Percentiles rank a stretch among this genome's conserved stretches.
Conservation (phyloP, 2,329 filamentous ascomycete genomes). For the Colletotrichum siamense region DNA sequence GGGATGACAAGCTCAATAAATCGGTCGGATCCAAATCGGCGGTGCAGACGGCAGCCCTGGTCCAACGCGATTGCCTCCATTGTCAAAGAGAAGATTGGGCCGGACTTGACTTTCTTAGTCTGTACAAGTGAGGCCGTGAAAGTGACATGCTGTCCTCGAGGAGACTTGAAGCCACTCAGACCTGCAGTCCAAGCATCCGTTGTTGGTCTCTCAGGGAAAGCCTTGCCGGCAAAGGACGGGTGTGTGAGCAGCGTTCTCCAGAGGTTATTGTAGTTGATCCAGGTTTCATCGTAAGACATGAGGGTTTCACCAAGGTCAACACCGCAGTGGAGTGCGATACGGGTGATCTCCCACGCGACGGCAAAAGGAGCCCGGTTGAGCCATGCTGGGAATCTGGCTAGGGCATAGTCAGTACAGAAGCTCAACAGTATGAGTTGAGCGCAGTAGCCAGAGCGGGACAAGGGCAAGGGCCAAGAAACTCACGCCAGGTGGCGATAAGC, state of each 20-base stretch:
- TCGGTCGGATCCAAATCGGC: slow-evolving; percentile 63
- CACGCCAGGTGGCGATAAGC: slow-evolving; percentile 1
- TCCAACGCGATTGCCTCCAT: slow-evolving; percentile 56
- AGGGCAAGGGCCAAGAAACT: neutral
- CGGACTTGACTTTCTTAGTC: slow-evolving; percentile 19
- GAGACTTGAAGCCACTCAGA: slow-evolving; percentile 38
- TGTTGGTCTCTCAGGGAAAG: slow-evolving; percentile 53
- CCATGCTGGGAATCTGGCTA: slow-evolving; percentile 9
- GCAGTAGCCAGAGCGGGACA: neutral
- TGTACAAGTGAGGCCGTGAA: slow-evolving; percentile 40
- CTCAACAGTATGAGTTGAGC: neutral
- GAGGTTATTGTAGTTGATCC: slow-evolving; percentile 49
- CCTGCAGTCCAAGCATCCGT: slow-evolving; percentile 51
- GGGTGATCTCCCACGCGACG: slow-evolving; percentile 58
- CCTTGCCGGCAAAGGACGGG: slow-evolving; percentile 45
- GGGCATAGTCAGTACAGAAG: neutral
- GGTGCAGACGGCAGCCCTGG: slow-evolving; percentile 53
- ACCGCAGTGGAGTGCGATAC: slow-evolving; percentile 51
- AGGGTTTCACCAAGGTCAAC: slow-evolving; percentile 42
- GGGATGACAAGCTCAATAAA: slow-evolving; percentile 63
- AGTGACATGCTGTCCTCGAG: slow-evolving; percentile 40
- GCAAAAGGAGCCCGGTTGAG: slow-evolving; percentile 51
- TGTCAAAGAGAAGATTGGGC: slow-evolving; percentile 49
- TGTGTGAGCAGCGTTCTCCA: slow-evolving; percentile 45
- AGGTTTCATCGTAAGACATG: slow-evolving; percentile 42